A percentile compares a stretch with the other conserved stretches of the same genome.
Conservation (phyloP, 2,329 filamentous ascomycete species). For the Trichophyton rubrum region DNA sequence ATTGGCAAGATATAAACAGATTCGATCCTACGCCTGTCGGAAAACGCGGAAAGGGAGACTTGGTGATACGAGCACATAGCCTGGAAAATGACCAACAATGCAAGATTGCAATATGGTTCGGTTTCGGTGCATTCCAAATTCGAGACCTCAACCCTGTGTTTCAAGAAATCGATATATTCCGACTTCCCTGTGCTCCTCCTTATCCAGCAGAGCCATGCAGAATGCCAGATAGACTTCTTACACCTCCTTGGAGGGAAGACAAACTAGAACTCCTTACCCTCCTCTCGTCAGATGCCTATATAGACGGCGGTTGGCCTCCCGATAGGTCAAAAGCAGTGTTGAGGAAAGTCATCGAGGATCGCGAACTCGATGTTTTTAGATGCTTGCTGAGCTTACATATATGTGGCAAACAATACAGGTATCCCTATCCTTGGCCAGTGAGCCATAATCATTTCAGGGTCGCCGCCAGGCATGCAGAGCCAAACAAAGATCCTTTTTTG, state of each 20-base stretch:
- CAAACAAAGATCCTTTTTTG: conserved; percentile 21
- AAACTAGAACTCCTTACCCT: conserved; percentile 30
- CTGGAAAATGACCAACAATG: conserved; percentile 12
- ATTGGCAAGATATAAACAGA: conserved; percentile 16
- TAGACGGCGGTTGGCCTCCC: conserved; percentile 24
- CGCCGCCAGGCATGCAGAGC: conserved; percentile 20
- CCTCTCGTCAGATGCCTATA: conserved; percentile 25
- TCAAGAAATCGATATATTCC: conserved; percentile 24
- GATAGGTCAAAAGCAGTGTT: conserved; percentile 23
- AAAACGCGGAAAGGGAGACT: conserved; percentile 22
- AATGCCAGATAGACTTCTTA: conserved; percentile 30
- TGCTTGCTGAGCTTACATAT: conserved; percentile 22
- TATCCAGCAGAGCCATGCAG: conserved; percentile 17
- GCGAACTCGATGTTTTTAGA: conserved; percentile 24
- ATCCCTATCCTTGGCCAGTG: conserved; percentile 25
- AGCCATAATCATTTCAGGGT: conserved; percentile 21
- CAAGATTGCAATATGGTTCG: conserved; percentile 28
- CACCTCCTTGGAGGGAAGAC: conserved; percentile 26
- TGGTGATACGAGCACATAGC: conserved; percentile 17
- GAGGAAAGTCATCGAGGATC: conserved; percentile 24
- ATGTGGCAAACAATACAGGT: conserved; percentile 22
- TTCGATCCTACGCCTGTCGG: conserved; percentile 17
- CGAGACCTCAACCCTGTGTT: conserved; percentile 18
- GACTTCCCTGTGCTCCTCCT: conserved; percentile 21
- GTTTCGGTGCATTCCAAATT: conserved; percentile 27